These are phyloP conservation scores for Saccharomycopsis olivae DNA, from an alignment of 805 yeast genomes.

Conservation along the genomic window DNA sequence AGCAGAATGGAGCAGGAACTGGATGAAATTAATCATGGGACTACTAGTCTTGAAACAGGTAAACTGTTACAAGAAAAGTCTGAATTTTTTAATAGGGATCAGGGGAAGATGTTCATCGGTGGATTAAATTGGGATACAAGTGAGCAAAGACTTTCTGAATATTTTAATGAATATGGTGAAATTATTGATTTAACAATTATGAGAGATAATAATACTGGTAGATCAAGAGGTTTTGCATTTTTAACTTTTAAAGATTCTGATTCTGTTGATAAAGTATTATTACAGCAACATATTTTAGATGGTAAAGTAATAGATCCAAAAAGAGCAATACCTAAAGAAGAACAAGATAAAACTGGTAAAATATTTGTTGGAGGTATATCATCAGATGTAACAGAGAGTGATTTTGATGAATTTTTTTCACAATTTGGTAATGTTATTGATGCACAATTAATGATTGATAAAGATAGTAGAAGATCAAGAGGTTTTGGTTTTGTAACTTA, in stretches of 20 bases:
- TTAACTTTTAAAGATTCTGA: constrained; percentile 74
- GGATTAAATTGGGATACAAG: constrained; percentile 98
- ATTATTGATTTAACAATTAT: constrained; percentile 82
- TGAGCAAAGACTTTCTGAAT: constrained; percentile 72
- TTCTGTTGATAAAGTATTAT: constrained; percentile 79
- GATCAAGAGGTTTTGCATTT: constrained; percentile 93
- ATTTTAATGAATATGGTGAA: constrained; percentile 82
- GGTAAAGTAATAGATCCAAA: constrained; percentile 97
- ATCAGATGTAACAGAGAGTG: constrained; percentile 84
- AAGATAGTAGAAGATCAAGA: constrained; percentile 92
- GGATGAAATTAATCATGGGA: no score
- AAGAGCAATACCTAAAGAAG: constrained; percentile 94
- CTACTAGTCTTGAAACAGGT: constrained; percentile 16
- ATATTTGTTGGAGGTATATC: constrained; percentile 97
- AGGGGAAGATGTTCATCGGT: constrained; percentile 90
- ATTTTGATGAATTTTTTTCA: constrained; percentile 76
- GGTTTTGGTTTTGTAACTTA: constrained; percentile 96
- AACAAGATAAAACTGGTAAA: constrained; percentile 93
- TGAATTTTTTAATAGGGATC: constrained; percentile 41
- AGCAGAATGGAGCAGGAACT: no score
- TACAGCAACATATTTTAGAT: constrained; percentile 80
- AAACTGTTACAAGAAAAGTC: constrained; percentile 13
- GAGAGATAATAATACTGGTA: constrained; percentile 80
- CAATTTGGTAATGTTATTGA: constrained; percentile 88
- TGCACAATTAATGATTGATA: constrained; percentile 94